Evolutionary conservation across 768 basidiomycete species (phyloP), one percentile per base, ranked within the genome.

Genomic region (Panus rudis): DNA sequence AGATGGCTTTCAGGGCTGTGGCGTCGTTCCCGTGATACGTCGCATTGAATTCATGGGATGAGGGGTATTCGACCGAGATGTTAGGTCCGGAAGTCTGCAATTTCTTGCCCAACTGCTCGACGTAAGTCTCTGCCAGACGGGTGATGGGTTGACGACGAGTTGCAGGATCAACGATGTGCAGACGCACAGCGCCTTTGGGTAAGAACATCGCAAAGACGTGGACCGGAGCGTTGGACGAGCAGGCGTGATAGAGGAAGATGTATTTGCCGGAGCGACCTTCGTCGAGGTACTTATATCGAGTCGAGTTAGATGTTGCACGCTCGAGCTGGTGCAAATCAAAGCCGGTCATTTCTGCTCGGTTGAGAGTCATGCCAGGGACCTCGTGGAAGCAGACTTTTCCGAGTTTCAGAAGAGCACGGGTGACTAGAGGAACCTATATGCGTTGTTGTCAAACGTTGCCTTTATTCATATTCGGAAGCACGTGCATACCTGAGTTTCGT

Each of bases 111-210:
- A 76, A 59, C 28, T 80, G 69, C 17, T 85, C 84, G 1, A 53
- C 50, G 56, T 97, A 99, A 21, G 74, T 68, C 41, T 87, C 82
- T 23, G 78, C 67, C n/a, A 97, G 72, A 35, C 79, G 81, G 4
- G 80, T 69, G 23, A 97, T 79, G 4, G 81, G 76, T 54, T 94
- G 92, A 33, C 92, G 79, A 28, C 81, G 79, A n/a, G 80, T 78
- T 13, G 91, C 91, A 28, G 83, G 82, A 60, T 98, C 96, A 43
- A 98, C 92, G 39, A 96, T 66, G 59, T 92, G 92, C 2, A 98
- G 68, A 53, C 81, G 85, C 27, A 82, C 81, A 8, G 64, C 49
- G 0, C 82, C 83, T 22, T 60, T 67, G 0, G 91, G 90, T 26
- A 82, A 70, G 68, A 98, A 94, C 24, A 96, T 68, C 0, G 84